Evolutionary conservation across 352 stramenopile genomes (phyloP).

Genomic region (Pythium dissimile): DNA sequence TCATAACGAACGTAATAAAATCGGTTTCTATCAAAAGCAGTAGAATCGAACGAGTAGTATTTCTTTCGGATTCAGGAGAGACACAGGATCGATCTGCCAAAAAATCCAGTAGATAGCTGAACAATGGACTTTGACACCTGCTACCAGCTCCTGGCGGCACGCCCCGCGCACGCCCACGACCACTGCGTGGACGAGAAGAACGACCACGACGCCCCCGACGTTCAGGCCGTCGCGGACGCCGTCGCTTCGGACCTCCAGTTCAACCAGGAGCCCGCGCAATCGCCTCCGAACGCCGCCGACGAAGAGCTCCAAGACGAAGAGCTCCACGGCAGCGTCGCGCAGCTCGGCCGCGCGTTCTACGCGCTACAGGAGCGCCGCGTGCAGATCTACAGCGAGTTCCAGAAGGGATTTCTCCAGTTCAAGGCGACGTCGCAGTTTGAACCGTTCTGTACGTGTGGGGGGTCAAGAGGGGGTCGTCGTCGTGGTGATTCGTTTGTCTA

Average conservation of each 20-base stretch:
- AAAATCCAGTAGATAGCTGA: background rate
- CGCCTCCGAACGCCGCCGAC: background rate
- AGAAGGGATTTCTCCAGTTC: constrained; percentile 58
- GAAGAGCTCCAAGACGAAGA: too few species aligned
- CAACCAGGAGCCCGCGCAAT: background rate
- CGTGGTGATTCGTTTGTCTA: too few species aligned
- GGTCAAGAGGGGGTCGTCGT: background rate
- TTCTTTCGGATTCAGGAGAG: constrained; percentile 9
- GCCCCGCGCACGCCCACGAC: constrained; percentile 49
- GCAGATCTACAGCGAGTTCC: constrained; percentile 67
- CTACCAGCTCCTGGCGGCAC: constrained; percentile 57
- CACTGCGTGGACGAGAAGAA: constrained; percentile 47
- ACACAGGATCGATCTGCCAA: background rate
- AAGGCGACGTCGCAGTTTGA: constrained; percentile 63
- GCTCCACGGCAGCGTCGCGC: constrained; percentile 7
- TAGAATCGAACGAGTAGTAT: background rate
- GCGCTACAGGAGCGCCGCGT: constrained; percentile 60
- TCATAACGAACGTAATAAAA: background rate
- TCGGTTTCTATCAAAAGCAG: background rate
- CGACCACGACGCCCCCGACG: constrained; percentile 4
- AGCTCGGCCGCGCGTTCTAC: constrained; percentile 44
- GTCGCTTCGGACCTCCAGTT: constrained; percentile 9
- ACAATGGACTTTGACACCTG: constrained; percentile 71
- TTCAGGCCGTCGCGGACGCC: constrained; percentile 14
- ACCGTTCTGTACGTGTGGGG: constrained; percentile 48